A percentile compares a stretch with the other conserved stretches of the same genome.
Evolutionary conservation across 495 filamentous ascomycete species (phyloP).

Genomic region (Lasiosphaeria miniovina): DNA sequence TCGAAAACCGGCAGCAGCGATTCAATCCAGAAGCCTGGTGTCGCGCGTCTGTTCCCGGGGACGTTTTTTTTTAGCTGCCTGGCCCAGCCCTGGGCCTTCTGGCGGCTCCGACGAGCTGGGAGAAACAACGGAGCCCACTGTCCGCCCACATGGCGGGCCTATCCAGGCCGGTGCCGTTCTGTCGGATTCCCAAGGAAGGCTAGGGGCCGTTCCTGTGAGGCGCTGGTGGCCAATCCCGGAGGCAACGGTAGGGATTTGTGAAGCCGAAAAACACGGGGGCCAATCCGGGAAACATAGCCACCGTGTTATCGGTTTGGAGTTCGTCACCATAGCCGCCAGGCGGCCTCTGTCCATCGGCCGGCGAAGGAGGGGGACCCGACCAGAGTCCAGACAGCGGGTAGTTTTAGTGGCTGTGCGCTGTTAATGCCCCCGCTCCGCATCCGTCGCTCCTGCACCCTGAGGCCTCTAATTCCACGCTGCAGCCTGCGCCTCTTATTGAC

Average conservation of each 20-base stretch:
- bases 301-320: neutral
- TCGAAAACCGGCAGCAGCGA: neutral
- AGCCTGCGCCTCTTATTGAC: too few relatives aligned
- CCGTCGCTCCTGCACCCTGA: too few relatives aligned
- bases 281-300: neutral
- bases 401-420: constrained; percentile 12
- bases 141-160: neutral
- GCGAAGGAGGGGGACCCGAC: neutral
- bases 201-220: neutral
- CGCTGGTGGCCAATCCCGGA: constrained; percentile 3
- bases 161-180: constrained; percentile 6
- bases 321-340: constrained; percentile 24
- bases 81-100: too few relatives aligned
- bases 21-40: too few relatives aligned
- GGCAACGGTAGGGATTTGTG: neutral
- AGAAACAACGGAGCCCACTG: neutral
- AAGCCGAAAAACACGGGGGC: neutral
- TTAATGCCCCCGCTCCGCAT: neutral
- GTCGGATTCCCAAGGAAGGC: constrained; percentile 6
- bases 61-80: too few relatives aligned
- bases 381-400: neutral
- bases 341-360: constrained; percentile 18
- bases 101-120: neutral
- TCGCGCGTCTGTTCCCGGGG: too few relatives aligned
- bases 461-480: too few relatives aligned